A percentile compares a stretch with the other conserved stretches of the same genome.
These are phyloP conservation scores for Colletotrichum sp. DNA, from an alignment of 2,329 filamentous ascomycete genomes.

Conservation along the genomic window DNA sequence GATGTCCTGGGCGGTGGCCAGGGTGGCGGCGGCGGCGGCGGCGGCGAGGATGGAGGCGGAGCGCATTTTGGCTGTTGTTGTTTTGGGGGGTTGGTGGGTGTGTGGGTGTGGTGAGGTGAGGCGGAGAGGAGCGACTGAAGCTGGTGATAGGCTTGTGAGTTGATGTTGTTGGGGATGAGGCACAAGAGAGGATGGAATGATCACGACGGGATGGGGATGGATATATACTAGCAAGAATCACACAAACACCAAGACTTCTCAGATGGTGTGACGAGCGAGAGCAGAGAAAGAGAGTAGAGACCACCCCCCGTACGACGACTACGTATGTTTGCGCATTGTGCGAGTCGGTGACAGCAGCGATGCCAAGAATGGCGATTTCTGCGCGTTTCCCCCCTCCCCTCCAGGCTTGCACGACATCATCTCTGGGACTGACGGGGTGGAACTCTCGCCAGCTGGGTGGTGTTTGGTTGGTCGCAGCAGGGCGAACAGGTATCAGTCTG, in stretches of 20 bases:
- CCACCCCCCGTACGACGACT: neutral
- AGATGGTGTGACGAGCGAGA: neutral
- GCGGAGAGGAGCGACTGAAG: neutral
- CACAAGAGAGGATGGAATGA: neutral
- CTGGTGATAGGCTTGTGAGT: neutral
- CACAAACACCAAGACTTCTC: neutral
- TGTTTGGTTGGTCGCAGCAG: neutral
- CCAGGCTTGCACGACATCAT: conserved; percentile 19
- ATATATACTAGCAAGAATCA: conserved; percentile 7
- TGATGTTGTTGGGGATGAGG: neutral
- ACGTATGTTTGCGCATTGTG: conserved; percentile 1
- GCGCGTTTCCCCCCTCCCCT: neutral
- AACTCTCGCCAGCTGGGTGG: neutral
- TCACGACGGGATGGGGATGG: neutral
- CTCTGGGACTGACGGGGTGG: neutral
- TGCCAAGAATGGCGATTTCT: conserved; percentile 19
- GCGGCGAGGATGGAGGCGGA: conserved; percentile 23
- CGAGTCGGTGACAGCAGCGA: conserved; percentile 17
- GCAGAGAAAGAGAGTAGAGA: neutral
- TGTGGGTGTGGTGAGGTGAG: neutral
- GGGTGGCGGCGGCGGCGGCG: conserved; percentile 18
- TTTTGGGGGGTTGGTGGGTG: neutral
- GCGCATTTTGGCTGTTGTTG: conserved; percentile 23
- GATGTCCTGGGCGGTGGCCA: conserved; percentile 25
- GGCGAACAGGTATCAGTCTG: neutral